phyloP scores from a whole-genome alignment of 2,329 filamentous ascomycete genomes.

The Diplocarpon mali region DNA sequence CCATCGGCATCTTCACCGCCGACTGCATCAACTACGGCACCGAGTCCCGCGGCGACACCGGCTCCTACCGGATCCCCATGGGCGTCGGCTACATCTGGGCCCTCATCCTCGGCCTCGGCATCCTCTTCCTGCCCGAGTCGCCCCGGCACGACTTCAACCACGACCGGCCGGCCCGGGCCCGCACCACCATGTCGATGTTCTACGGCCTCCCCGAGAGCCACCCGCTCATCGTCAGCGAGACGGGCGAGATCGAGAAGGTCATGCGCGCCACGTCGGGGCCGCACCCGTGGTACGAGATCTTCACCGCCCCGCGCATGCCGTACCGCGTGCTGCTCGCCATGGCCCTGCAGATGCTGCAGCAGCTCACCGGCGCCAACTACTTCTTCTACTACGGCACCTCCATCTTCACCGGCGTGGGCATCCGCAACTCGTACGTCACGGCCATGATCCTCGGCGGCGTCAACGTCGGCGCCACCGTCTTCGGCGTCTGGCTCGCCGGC shows the following conservation, averaged over 20 bases:
- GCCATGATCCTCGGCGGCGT: conserved; percentile 59
- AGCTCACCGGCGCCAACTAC: conserved; percentile 54
- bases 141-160: conserved; percentile 44
- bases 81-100: conserved; percentile 43
- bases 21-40: conserved; percentile 43
- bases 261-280: conserved; percentile 34
- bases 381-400: conserved; percentile 57
- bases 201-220: conserved; percentile 35
- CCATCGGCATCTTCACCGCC: conserved; percentile 52
- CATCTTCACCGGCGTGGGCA: conserved; percentile 56
- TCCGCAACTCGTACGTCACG: conserved; percentile 53
- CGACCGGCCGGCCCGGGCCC: conserved; percentile 37
- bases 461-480: conserved; percentile 51
- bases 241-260: conserved; percentile 39
- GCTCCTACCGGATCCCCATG: conserved; percentile 53
- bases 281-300: conserved; percentile 53
- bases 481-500: conserved; percentile 52
- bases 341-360: conserved; percentile 53
- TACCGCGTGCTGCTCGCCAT: conserved; percentile 57
- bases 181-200: conserved; percentile 40
- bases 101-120: conserved; percentile 40
- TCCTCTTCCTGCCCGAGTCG: conserved; percentile 44
- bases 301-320: conserved; percentile 45
- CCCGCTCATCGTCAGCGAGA: conserved; percentile 40
- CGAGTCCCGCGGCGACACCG: conserved; percentile 27